Evolutionary conservation across 768 basidiomycete genomes (phyloP).

Genomic region (Guyanaporus albipodus): DNA sequence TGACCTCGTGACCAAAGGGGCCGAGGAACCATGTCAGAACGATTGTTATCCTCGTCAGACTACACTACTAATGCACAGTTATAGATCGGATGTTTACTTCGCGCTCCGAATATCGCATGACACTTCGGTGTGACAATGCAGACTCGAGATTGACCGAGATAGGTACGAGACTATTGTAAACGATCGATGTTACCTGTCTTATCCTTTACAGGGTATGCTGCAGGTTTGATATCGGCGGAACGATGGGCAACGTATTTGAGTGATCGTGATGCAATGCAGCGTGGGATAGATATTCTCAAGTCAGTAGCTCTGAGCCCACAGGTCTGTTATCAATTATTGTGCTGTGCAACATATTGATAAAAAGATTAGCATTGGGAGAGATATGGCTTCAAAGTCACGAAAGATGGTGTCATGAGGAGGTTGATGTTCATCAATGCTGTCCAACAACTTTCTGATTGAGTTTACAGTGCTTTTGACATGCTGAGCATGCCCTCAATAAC

Average conservation of each 20-base stretch:
- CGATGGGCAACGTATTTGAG: constrained; percentile 41
- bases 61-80: constrained; percentile 1
- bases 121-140: constrained; percentile 84
- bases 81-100: constrained; percentile 93
- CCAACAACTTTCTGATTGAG: neutral
- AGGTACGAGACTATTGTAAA: constrained; percentile 38
- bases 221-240: constrained; percentile 40
- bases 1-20: constrained; percentile 83
- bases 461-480: constrained; percentile 67
- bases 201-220: constrained; percentile 32
- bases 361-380: constrained; percentile 38
- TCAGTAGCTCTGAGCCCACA: constrained; percentile 39
- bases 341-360: neutral
- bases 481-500: constrained; percentile 57
- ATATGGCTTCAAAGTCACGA: constrained; percentile 38
- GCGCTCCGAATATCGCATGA: constrained; percentile 86
- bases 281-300: constrained; percentile 34
- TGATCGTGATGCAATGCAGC: constrained; percentile 33
- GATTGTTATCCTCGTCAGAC: neutral
- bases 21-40: constrained; percentile 79
- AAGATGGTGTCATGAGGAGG: constrained; percentile 47
- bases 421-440: constrained; percentile 7
- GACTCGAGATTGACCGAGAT: constrained; percentile 77
- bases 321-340: constrained; percentile 18
- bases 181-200: neutral